These are phyloP conservation scores for Stagonosporopsis vannaccii DNA, from an alignment of 2,329 filamentous ascomycete species.

Conservation along the genomic window DNA sequence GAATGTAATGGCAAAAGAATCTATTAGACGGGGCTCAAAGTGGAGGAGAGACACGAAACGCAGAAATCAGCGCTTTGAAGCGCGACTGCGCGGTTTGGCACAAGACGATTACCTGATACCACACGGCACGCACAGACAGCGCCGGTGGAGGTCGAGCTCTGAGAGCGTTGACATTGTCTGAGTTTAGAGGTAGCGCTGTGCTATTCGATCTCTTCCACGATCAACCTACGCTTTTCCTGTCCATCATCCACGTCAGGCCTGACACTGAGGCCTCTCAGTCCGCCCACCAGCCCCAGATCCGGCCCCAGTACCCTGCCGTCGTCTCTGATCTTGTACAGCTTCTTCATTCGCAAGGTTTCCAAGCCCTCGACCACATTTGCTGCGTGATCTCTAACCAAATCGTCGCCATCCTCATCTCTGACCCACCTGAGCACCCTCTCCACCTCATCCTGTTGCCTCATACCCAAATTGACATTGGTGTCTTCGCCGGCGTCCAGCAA, in stretches of 20 bases:
- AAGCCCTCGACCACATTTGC: conserved; percentile 71
- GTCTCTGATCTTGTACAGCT: conserved; percentile 53
- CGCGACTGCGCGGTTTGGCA: conserved; percentile 13
- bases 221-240: conserved; percentile 41
- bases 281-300: conserved; percentile 43
- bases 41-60: conserved; percentile 13
- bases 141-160: neutral
- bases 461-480: conserved; percentile 59
- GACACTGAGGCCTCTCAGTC: conserved; percentile 57
- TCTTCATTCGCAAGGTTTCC: conserved; percentile 66
- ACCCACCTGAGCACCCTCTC: conserved; percentile 68
- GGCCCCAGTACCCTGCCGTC: conserved; percentile 29
- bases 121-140: neutral
- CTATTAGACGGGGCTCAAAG: neutral
- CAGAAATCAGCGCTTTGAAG: neutral
- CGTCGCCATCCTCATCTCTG: conserved; percentile 71
- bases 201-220: conserved; percentile 68
- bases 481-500: conserved; percentile 51
- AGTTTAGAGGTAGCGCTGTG: conserved; percentile 13
- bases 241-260: conserved; percentile 34
- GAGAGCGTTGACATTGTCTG: neutral
- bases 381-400: conserved; percentile 72
- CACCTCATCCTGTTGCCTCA: conserved; percentile 67
- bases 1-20: neutral
- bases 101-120: neutral